Conservation (phyloP, 768 basidiomycete genomes). For the Rhizopogon salebrosus region DNA sequence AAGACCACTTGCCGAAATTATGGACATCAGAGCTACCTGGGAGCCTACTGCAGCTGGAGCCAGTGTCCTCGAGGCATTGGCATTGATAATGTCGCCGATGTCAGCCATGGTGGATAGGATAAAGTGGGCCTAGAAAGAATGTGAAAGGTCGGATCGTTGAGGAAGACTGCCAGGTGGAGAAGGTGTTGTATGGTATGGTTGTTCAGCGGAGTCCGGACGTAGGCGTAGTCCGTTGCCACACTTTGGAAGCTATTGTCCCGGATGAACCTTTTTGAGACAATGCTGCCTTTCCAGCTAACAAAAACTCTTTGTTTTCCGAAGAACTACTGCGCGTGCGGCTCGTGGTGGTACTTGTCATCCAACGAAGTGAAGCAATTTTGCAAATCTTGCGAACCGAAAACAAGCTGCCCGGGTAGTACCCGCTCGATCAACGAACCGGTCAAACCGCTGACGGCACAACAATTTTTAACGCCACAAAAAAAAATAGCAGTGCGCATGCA, state of each 20-base stretch:
- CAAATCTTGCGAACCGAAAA: too few species aligned
- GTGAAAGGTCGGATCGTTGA: constrained; percentile 11
- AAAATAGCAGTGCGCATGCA: too few species aligned
- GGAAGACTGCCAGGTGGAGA: not conserved
- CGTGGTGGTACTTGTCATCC: not conserved
- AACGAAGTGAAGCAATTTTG: not conserved
- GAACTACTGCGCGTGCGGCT: not conserved
- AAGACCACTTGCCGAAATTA: constrained; percentile 59
- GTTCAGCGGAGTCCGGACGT: not conserved
- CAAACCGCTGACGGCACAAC: too few species aligned
- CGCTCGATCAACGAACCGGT: too few species aligned
- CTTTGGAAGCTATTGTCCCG: constrained; percentile 8
- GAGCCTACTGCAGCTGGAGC: constrained; percentile 75
- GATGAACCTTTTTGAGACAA: not conserved
- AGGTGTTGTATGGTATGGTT: not conserved
- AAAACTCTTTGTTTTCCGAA: not conserved
- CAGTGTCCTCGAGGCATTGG: constrained; percentile 51
- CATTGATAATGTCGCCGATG: constrained; percentile 28
- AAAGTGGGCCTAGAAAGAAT: constrained; percentile 18
- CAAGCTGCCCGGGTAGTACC: too few species aligned
- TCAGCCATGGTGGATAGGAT: constrained; percentile 23
- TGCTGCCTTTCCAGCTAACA: not conserved
- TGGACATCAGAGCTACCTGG: constrained; percentile 71
- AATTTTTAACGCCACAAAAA: too few species aligned
- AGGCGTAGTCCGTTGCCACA: not conserved